Base-by-base conservation (phyloP, 306 rosid species). In the Citrullus amarus region DNA sequence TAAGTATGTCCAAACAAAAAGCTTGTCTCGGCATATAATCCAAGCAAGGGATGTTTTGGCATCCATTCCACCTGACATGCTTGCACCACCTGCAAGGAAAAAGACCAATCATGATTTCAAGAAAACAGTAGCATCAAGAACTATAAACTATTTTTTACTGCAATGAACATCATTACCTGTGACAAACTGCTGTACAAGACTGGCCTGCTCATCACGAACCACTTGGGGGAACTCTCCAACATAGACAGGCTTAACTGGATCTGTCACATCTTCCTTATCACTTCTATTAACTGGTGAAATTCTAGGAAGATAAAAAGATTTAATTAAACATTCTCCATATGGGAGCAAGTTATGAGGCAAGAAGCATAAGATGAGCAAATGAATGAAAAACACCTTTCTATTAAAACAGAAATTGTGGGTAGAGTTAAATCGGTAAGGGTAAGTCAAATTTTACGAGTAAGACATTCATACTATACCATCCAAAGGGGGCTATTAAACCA, bases 191-290 rank as follows among this genome's bases (percentile, higher is more conserved):
- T 91, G 95, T 76, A 84, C 82, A 85, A 84, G 78, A 39, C 79
- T 71, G 79, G 91, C 81, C 71, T 92, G 97, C 61, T 86, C 91
- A 76, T 92, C 92, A 48, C 93, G 89, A 77, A 95, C 91, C 74
- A 85, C 79, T 68, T 88, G 89, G 1, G 98, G 98, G 58, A 95
- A 90, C 87, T 95, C 97, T 30, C 89, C 93, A 61, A 92, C 98
- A 78, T 85, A 92, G 43, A 95, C 96, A 53, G 98, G 98, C 76
- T 87, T 89, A 59, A 82, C 84, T 15, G 84, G 84, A 80, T 89
- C 90, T 5, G 80, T 22, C 17, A 80, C 85, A 55, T 84, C 96
- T 2, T 84, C 91, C 79, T 87, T 87, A 36, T 87, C 93, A 84
- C 43, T 85, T 87, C 78, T 82, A 71, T 79, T 89, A 17, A 69